These are phyloP conservation scores for Argentina anserina DNA, from an alignment of 306 rosid species.

Conservation along the genomic window DNA sequence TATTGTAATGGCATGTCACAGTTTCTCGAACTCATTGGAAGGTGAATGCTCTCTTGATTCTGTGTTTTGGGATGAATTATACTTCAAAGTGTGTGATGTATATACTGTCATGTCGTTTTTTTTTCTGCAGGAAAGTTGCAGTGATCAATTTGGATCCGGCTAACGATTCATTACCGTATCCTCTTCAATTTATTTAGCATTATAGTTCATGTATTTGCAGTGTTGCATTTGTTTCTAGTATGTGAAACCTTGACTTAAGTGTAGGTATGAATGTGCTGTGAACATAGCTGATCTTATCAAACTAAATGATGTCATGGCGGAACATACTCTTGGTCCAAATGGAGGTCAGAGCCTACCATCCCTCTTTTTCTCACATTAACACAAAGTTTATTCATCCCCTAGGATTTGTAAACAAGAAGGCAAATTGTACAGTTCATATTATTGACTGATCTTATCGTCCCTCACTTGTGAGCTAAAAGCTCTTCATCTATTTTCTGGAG, in stretches of 20 bases:
- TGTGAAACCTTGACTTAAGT: conserved; percentile 36
- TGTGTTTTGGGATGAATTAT: too few species aligned
- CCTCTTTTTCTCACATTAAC: not conserved
- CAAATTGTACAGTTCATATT: too few species aligned
- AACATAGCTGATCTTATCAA: conserved; percentile 82
- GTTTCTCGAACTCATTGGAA: conserved; percentile 81
- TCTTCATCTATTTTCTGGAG: not conserved
- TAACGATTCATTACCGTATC: conserved; percentile 90
- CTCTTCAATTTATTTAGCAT: conserved; percentile 17
- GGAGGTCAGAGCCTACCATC: conserved; percentile 48
- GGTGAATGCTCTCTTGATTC: conserved; percentile 30
- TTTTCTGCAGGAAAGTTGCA: conserved; percentile 74
- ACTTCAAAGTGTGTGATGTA: not conserved
- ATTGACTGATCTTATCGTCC: too few species aligned
- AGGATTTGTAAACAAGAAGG: not conserved
- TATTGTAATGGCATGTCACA: conserved; percentile 99
- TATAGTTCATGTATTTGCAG: conserved; percentile 1
- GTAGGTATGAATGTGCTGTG: conserved; percentile 78
- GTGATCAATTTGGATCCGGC: conserved; percentile 93
- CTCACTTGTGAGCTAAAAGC: not conserved
- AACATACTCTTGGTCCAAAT: conserved; percentile 91
- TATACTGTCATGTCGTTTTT: not conserved
- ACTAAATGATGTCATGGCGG: conserved; percentile 73
- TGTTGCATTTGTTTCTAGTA: conserved; percentile 12
- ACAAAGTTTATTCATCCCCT: not conserved